Conservation (phyloP, 345 rosid species). For the Viola odorata region DNA sequence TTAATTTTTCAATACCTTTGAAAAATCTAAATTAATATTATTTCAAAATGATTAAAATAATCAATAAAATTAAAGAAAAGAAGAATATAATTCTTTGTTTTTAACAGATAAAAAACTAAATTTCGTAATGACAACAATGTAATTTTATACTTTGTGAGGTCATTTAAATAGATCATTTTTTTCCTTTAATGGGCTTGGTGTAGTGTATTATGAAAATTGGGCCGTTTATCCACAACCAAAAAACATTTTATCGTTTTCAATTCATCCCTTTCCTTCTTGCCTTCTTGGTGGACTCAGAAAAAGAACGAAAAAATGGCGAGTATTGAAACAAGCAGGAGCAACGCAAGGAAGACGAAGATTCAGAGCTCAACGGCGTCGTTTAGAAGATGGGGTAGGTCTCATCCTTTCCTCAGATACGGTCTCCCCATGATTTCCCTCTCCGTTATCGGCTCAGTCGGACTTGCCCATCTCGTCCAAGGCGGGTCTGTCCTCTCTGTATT, state of each 20-base stretch:
- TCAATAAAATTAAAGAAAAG: too few relatives aligned
- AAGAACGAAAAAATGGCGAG: conserved; percentile 6
- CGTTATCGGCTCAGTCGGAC: conserved; percentile 69
- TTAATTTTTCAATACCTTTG: too few relatives aligned
- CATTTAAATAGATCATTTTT: not conserved
- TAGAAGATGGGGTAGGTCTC: conserved; percentile 77
- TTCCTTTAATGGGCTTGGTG: not conserved
- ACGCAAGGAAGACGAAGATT: conserved; percentile 4
- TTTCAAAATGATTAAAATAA: too few relatives aligned
- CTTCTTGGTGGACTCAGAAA: not conserved
- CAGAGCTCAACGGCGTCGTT: conserved; percentile 32
- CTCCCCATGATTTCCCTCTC: conserved; percentile 95
- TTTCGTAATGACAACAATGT: not conserved
- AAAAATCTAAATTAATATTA: too few relatives aligned
- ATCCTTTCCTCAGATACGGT: conserved; percentile 87
- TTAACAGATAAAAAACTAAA: too few relatives aligned
- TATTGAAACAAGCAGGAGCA: not conserved
- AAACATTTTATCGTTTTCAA: not conserved
- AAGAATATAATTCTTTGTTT: too few relatives aligned
- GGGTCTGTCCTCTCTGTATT: conserved; percentile 44
- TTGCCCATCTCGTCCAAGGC: conserved; percentile 91
- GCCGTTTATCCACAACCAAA: not conserved
- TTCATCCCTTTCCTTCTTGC: not conserved
- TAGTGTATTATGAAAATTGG: not conserved
- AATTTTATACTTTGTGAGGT: not conserved